Evolutionary conservation across 1,139 yeast species (phyloP), one percentile per base, ranked within the genome.

Genomic region (Debaryomyces subglobosus): DNA sequence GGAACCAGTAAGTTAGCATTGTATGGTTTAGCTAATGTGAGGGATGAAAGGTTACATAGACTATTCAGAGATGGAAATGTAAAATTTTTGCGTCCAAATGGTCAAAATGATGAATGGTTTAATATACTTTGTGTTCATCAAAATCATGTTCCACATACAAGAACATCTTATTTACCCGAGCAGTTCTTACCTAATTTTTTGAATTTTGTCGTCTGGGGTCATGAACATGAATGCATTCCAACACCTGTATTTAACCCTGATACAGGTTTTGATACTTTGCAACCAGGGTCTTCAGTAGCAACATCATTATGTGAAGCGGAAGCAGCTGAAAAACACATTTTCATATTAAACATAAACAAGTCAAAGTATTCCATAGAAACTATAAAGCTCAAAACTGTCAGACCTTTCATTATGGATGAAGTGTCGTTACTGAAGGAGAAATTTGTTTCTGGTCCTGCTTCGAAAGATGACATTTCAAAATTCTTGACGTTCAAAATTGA

Each of bases 251-350:
- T 72, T 42, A 91, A 90, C 61, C 79, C 87, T 0, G 79, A 79
- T 20, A 84, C 83, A 24, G 86, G 85, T 1, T 90, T 92, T 62
- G 84, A 84, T 51, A 91, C 92, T 0, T 74, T 95, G 39, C 97
- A 92, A 63, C 96, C 97, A 0, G 99, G 99, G 0, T 89, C 97
- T 1, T 89, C 97, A 0, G 88, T 94, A 15, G 98, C 96, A 0
- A 94, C 99, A 0, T 86, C 96, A 12, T 72, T 95, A 35, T 82
- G 88, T 46, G 96, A 88, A 47, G 96, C 96, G 3, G 99, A 94
- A 62, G 80, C 90, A 0, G 77, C 82, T 12, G 82, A 79, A 33
- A 95, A 94, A 62, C 78, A 82, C 60, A 92, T 85, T 0, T 92
- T 88, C 49, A 72, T 94, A 1, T 57, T 95, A 55, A 82, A 81